These are phyloP conservation scores for Xylaria venustula DNA, from an alignment of 495 filamentous ascomycete species.

Conservation along the genomic window DNA sequence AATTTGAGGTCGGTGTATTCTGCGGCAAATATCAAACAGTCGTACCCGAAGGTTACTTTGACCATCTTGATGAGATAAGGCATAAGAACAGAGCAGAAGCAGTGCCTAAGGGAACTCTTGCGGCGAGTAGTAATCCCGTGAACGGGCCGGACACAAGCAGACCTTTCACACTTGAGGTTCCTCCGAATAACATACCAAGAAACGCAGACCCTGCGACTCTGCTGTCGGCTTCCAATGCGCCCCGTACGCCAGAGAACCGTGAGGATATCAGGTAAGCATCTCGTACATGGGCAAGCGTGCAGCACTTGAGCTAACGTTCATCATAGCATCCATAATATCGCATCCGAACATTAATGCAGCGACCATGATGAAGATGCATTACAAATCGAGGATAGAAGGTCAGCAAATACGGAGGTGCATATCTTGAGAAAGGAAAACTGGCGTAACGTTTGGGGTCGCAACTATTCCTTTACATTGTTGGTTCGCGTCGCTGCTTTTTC, in stretches of 20 bases:
- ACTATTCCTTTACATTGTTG: too few relatives aligned
- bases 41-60: conserved; percentile 80
- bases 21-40: conserved; percentile 87
- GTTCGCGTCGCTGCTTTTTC: too few relatives aligned
- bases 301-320: too few relatives aligned
- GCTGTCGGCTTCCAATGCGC: background rate
- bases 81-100: conserved; percentile 50
- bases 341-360: background rate
- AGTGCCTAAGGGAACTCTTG: background rate
- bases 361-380: too few relatives aligned
- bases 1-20: conserved; percentile 96
- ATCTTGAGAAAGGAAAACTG: too few relatives aligned
- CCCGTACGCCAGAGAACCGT: background rate
- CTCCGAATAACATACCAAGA: background rate
- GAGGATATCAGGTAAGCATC: background rate
- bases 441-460: too few relatives aligned
- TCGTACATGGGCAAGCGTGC: too few relatives aligned
- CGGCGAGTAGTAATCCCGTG: conserved; percentile 23
- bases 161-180: background rate
- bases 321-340: background rate
- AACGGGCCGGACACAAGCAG: conserved; percentile 5
- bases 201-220: background rate
- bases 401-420: too few relatives aligned
- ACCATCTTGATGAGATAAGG: conserved; percentile 73
- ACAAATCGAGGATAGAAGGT: too few relatives aligned